Evolutionary conservation across 805 yeast genomes (phyloP).

Genomic region (Kluyveromyces lactis): DNA sequence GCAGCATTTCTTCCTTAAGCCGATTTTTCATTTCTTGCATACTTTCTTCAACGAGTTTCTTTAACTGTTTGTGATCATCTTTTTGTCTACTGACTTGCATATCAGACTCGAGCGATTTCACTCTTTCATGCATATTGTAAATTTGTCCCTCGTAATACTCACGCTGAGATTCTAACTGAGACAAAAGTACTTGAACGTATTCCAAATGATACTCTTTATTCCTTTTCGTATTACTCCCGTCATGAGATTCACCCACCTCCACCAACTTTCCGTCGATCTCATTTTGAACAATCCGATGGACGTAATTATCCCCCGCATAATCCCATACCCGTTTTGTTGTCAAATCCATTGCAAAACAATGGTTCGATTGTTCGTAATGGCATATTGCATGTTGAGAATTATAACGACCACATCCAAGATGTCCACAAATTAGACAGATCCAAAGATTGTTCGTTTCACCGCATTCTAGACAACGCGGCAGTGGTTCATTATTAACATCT

Average conservation of each 20-base stretch:
- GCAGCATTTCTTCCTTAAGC: constrained; percentile 24
- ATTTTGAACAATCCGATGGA: constrained; percentile 76
- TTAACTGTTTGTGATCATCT: constrained; percentile 14
- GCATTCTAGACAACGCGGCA: constrained; percentile 45
- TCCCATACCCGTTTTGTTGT: constrained; percentile 88
- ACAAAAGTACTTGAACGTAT: constrained; percentile 67
- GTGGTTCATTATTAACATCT: constrained; percentile 9
- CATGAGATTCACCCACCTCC: constrained; percentile 44
- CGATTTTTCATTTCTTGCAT: constrained; percentile 14
- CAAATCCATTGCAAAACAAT: constrained; percentile 87
- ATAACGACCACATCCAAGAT: constrained; percentile 87
- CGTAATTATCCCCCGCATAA: constrained; percentile 84
- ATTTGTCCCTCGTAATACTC: constrained; percentile 64
- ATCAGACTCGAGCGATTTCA: constrained; percentile 12
- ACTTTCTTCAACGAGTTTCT: constrained; percentile 12
- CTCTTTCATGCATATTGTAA: constrained; percentile 29
- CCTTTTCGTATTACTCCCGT: constrained; percentile 21
- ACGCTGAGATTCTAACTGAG: constrained; percentile 80
- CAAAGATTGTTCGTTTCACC: constrained; percentile 56
- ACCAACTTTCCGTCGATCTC: constrained; percentile 86
- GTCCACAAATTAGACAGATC: constrained; percentile 87
- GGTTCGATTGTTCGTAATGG: constrained; percentile 70
- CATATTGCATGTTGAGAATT: constrained; percentile 78
- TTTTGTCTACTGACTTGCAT: constrained; percentile 11
- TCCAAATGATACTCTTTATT: constrained; percentile 63